These are phyloP conservation scores for Candida tetrigidarum DNA, from an alignment of 1,139 yeast species.

Conservation along the genomic window DNA sequence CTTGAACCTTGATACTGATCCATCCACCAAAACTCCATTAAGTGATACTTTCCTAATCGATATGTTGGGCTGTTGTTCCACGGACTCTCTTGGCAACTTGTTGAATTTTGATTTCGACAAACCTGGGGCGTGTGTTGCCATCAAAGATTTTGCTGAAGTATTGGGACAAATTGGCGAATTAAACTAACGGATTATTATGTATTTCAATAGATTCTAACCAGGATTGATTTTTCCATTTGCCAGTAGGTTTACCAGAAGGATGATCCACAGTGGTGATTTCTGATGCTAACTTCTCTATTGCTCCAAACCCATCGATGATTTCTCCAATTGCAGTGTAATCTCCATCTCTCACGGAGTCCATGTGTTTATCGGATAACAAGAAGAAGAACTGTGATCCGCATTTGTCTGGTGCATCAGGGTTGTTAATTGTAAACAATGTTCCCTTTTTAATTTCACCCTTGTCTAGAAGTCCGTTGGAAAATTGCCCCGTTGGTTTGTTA, in stretches of 20 bases:
- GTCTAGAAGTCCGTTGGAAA: neutral
- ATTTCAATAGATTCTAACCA: constrained; percentile 26
- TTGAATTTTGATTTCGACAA: constrained; percentile 35
- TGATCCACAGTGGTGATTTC: constrained; percentile 19
- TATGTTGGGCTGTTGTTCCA: constrained; percentile 45
- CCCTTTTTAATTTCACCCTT: constrained; percentile 18
- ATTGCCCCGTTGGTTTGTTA: constrained; percentile 1
- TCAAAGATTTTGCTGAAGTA: constrained; percentile 50
- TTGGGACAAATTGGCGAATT: constrained; percentile 45
- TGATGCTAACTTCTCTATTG: constrained; percentile 17
- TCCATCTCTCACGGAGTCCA: constrained; percentile 9
- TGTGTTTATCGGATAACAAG: constrained; percentile 20
- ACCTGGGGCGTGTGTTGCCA: constrained; percentile 33
- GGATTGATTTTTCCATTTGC: constrained; percentile 23
- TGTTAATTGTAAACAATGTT: constrained; percentile 22
- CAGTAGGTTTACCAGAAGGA: constrained; percentile 23
- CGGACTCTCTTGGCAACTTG: constrained; percentile 32
- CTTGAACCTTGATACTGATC: constrained; percentile 33
- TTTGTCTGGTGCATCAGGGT: constrained; percentile 12
- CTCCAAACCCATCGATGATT: constrained; percentile 24
- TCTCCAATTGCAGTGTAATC: constrained; percentile 24
- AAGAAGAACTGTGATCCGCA: constrained; percentile 29
- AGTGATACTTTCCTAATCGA: constrained; percentile 45
- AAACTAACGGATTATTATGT: constrained; percentile 20
- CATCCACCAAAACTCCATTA: constrained; percentile 21